Conservation (phyloP, 2,329 filamentous ascomycete species). For the Pyricularia sp. region DNA sequence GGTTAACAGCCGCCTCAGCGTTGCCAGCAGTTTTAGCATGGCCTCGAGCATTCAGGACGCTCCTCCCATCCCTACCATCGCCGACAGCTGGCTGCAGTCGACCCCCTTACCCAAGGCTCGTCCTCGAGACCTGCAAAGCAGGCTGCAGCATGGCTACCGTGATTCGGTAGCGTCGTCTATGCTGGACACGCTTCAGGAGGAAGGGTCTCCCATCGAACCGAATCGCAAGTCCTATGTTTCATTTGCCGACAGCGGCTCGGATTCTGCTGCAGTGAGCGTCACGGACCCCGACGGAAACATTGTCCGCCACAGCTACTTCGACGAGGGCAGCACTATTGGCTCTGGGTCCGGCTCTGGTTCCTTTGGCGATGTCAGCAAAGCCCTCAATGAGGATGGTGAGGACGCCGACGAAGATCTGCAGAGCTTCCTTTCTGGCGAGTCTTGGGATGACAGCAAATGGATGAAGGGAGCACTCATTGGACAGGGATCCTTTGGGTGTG, state of each 20-base stretch:
- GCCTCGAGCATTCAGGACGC: conserved; percentile 89
- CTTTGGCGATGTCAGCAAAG: conserved; percentile 74
- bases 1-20: conserved; percentile 85
- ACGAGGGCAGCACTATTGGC: conserved; percentile 57
- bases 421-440: conserved; percentile 85
- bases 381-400: conserved; percentile 83
- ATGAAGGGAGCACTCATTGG: conserved; percentile 98
- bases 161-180: conserved; percentile 86
- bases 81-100: conserved; percentile 77
- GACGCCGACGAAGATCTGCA: conserved; percentile 82
- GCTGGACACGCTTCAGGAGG: conserved; percentile 83
- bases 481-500: conserved; percentile 91
- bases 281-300: conserved; percentile 69
- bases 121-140: conserved; percentile 31
- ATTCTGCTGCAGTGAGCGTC: conserved; percentile 59
- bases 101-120: conserved; percentile 42
- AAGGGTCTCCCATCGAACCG: conserved; percentile 70
- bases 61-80: conserved; percentile 90
- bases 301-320: conserved; percentile 71
- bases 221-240: conserved; percentile 96
- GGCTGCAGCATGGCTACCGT: conserved; percentile 56
- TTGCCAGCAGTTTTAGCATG: conserved; percentile 87
- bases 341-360: conserved; percentile 55
- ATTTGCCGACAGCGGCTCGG: conserved; percentile 66
- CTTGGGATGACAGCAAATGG: conserved; percentile 96